These are phyloP conservation scores for Bacterosira constricta DNA, from an alignment of 108 stramenopile genomes.

Conservation along the genomic window DNA sequence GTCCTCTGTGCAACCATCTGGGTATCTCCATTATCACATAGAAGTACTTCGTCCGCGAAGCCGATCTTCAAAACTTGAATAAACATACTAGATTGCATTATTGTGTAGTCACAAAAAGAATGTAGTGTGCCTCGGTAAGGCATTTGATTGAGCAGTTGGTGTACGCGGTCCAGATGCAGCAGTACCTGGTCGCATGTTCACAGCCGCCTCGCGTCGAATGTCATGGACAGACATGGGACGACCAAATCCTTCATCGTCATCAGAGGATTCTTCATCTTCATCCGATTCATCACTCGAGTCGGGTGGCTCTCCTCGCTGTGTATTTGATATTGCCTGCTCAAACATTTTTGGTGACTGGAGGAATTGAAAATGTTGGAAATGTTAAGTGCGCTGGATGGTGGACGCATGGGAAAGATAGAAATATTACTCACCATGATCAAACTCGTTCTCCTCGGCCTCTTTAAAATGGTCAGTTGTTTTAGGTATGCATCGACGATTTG, in stretches of 20 bases:
- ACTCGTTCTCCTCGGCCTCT: conserved; percentile 24
- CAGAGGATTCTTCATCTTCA: conserved; percentile 32
- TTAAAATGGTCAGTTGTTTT: conserved; percentile 4
- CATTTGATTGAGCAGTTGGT: not conserved
- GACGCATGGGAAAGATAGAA: not conserved
- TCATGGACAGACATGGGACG: conserved; percentile 53
- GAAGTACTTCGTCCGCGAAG: no score
- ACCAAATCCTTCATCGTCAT: conserved; percentile 26
- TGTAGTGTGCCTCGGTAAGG: not conserved
- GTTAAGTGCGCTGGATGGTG: not conserved
- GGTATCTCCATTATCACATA: no score
- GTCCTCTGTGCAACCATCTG: no score
- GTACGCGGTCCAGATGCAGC: not conserved
- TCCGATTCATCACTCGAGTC: conserved; percentile 26
- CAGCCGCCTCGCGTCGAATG: conserved; percentile 49
- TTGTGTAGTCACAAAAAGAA: no score
- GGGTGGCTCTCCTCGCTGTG: conserved; percentile 1
- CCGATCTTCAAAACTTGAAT: no score
- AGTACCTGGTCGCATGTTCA: conserved; percentile 22
- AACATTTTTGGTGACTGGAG: conserved; percentile 38
- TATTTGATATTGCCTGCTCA: conserved; percentile 35
- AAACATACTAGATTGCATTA: no score
- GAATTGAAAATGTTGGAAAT: not conserved
- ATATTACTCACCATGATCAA: conserved; percentile 35
- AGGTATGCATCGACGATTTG: conserved; percentile 57